Conservation (phyloP, 768 basidiomycete genomes). For the Tylopilus sp. region DNA sequence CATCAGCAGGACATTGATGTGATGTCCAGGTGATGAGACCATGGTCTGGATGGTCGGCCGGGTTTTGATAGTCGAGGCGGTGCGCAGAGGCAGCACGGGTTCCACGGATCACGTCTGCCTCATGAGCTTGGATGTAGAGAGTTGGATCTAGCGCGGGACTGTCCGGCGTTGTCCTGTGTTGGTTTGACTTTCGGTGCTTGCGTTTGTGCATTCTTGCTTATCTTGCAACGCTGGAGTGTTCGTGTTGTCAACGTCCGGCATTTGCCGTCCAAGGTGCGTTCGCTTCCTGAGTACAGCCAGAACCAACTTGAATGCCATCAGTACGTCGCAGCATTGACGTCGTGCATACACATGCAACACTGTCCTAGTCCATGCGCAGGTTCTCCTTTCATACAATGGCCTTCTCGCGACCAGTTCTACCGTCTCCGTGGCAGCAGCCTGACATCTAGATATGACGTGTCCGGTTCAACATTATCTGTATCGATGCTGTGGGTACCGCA, state of each 20-base stretch:
- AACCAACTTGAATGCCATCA: no score
- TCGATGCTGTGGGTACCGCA: neutral
- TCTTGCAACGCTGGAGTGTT: no score
- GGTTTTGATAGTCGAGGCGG: slow-evolving; percentile 31
- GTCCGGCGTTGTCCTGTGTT: slow-evolving; percentile 4
- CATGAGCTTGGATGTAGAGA: slow-evolving; percentile 66
- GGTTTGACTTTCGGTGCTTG: slow-evolving; percentile 17
- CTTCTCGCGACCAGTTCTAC: neutral
- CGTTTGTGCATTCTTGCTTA: slow-evolving; percentile 22
- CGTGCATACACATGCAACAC: neutral
- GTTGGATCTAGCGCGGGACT: slow-evolving; percentile 20
- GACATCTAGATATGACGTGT: neutral
- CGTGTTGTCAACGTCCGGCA: no score
- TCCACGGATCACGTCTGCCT: slow-evolving; percentile 67
- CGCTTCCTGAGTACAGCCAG: neutral
- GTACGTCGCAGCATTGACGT: neutral
- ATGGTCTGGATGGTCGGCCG: slow-evolving; percentile 19
- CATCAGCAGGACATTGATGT: slow-evolving; percentile 9
- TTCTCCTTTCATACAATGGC: neutral
- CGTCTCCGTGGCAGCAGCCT: neutral
- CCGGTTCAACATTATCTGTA: neutral
- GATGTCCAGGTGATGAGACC: slow-evolving; percentile 36
- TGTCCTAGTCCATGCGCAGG: neutral
- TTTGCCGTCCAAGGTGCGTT: neutral
- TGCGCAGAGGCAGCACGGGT: slow-evolving; percentile 38